These are phyloP conservation scores for Eragrostis curvula DNA, from an alignment of 176 grass and related monocot genomes.

Conservation along the genomic window DNA sequence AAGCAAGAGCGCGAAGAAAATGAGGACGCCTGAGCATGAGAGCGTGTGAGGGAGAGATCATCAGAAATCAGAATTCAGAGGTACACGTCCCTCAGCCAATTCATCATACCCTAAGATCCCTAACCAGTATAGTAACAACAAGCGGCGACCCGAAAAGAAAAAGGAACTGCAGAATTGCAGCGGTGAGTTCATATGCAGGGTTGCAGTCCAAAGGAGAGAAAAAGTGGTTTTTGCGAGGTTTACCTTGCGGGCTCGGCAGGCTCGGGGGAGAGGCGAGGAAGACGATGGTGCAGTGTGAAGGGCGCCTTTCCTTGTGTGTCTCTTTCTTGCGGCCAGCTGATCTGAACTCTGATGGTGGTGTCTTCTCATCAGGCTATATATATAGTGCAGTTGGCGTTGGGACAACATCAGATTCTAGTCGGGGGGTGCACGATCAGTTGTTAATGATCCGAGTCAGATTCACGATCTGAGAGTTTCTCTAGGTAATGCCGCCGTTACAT, in stretches of 20 bases:
- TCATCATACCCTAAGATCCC: background rate
- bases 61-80: background rate
- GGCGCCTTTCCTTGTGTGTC: too few relatives aligned
- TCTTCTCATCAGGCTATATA: background rate
- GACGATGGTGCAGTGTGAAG: background rate
- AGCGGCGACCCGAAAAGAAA: too few relatives aligned
- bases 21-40: background rate
- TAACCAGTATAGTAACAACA: background rate
- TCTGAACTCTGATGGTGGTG: background rate
- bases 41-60: background rate
- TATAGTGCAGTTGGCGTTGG: background rate
- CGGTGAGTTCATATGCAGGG: background rate
- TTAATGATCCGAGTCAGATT: too few relatives aligned
- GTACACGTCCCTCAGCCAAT: too few relatives aligned
- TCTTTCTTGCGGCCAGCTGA: background rate
- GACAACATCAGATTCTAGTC: background rate
- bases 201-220: background rate
- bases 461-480: background rate
- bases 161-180: background rate
- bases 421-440: too few relatives aligned
- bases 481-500: background rate
- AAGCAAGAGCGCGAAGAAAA: background rate
- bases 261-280: constrained; percentile 6
- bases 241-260: background rate
- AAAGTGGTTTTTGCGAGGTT: background rate